Conservation (phyloP, 2,329 filamentous ascomycete species). For the Arthrobotrys sinensis region DNA sequence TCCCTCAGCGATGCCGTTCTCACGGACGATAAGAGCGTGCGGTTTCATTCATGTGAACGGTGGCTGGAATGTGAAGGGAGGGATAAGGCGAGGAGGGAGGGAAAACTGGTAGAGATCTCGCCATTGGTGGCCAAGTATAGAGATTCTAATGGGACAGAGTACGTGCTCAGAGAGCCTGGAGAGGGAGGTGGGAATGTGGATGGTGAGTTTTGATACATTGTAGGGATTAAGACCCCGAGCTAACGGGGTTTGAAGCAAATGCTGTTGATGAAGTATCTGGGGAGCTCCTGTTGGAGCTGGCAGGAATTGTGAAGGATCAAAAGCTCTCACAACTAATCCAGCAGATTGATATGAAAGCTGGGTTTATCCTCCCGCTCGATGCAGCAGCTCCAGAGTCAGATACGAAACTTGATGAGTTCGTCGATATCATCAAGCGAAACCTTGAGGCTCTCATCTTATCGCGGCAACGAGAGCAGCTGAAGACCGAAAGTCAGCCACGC, state of each 20-base stretch:
- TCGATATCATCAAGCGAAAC: conserved; percentile 44
- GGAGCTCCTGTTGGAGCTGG: conserved; percentile 40
- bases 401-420: conserved; percentile 44
- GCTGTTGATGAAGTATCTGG: conserved; percentile 46
- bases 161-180: conserved; percentile 78
- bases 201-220: conserved; percentile 58
- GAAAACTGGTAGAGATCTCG: conserved; percentile 79
- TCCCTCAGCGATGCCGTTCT: conserved; percentile 79
- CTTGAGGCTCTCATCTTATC: conserved; percentile 42
- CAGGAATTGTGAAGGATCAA: conserved; percentile 26
- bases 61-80: conserved; percentile 71
- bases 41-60: conserved; percentile 89
- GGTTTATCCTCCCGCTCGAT: conserved; percentile 39
- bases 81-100: conserved; percentile 67
- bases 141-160: conserved; percentile 74
- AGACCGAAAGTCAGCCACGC: conserved; percentile 16
- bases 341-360: conserved; percentile 36
- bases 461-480: conserved; percentile 33
- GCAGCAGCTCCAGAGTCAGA: conserved; percentile 42
- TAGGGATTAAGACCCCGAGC: not conserved
- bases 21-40: conserved; percentile 75
- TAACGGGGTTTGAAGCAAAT: conserved; percentile 32
- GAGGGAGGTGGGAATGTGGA: conserved; percentile 80
- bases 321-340: conserved; percentile 28
- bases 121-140: conserved; percentile 75